Base-by-base conservation (phyloP, 345 rosid species). In the Cardamine resedifolia region DNA sequence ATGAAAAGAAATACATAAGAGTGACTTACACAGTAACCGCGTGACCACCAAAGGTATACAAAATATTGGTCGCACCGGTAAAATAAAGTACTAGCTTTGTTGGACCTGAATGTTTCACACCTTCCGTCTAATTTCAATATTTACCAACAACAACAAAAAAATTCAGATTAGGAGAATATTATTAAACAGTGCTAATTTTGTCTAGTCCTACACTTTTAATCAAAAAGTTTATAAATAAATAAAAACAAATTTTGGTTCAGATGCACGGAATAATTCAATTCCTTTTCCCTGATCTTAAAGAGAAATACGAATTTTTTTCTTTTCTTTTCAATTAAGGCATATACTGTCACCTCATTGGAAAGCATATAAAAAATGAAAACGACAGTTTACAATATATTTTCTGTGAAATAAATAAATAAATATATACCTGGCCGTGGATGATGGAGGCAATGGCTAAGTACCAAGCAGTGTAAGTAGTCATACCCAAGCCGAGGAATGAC, bases 401-500 rank as follows among this genome's bases (percentile, higher is more conserved):
- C 1, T 15, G 2, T 27, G 16, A 28, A 14, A 63, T 58, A 27
- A 16, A 26, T 30, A 8, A 16, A 10, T 9, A 47, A 18, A 6
- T 3, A 41, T 2, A 39, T 14, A 91, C 98, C 92, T 86, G 98
- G 80, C 99, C 99, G 39, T 96, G 87, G 71, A 80, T 34, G 19
- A 96, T 6, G 45, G 99, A 84, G 6, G 98, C 98, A 10, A 87
- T 81, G 83, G 94, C 78, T 53, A 96, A 2, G 81, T 96, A 96
- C 99, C 99, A 96, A 53, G 99, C 99, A 4, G 99, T 96, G 79
- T 92, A 96, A n/a, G 99, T 96, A 77, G 99, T 96, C 99, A 96
- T 96, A 27, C 88, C 94, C 36, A 96, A 90, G 36, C 99, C 99
- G 21, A 96, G 90, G 79, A 96, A 96, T 15, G 99, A 90, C 99